Base-by-base conservation (phyloP, 1,284 basidiomycete genomes). In the Omphalotus olearius region DNA sequence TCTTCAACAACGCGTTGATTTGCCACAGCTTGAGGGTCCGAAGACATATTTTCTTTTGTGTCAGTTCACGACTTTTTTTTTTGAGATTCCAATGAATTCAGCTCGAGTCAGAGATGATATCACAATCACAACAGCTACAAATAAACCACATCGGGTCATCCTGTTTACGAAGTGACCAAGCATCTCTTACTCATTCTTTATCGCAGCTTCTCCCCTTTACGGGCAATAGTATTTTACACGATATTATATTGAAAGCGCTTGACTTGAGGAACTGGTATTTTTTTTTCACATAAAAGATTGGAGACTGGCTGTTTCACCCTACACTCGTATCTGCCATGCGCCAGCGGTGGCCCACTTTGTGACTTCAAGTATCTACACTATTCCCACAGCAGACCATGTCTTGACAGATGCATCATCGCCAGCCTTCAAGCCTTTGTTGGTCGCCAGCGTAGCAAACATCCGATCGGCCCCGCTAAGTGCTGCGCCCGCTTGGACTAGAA, bases 401-500 rank as follows among this genome's bases (percentile, higher is more conserved):
- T 69, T 65, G 39, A 79, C 43, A 3, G 72, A 66, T 18, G 59
- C 59, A 53, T 72, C 65, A 60, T 87, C 77, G 9, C 71, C 69
- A 9, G 66, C 61, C n/a, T n/a, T n/a, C n/a, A n/a, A n/a, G 0
- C 82, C 82, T 50, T 74, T 76, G 49, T 72, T 68, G 20, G 78
- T 62, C 10, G 78, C 76, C 10, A 82, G 64, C 13, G 66, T 62
- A 1, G 73, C 82, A 60, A 81, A 88, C 4, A 79, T 75, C 26
- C 77, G 73, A 58, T 89, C 85, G 23, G 80, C 72, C 1, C 88
- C 84, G 25, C 85, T 80, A 16, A 93, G 73, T 52, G 79, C 84
- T 20, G 86, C 89, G 1, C 91, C 91, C 6, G 86, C 83, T 60
- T 76, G 78, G n/a, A 86, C 70, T n/a, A 93, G 74, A 28, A 79